Base-by-base conservation (phyloP, 1,284 basidiomycete genomes). In the Inonotus hispidus region DNA sequence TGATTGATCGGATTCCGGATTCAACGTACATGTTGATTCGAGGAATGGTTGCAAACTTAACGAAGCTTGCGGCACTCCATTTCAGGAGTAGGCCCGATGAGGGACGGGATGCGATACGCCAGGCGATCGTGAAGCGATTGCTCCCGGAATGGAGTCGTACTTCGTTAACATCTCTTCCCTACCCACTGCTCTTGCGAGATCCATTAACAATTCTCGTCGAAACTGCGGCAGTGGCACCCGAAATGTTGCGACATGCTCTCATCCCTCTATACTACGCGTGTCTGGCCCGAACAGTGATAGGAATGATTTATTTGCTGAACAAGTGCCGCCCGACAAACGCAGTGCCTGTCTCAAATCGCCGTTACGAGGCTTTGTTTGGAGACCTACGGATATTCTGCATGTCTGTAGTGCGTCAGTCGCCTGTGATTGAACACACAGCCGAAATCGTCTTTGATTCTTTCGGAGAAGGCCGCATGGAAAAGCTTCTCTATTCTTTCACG, bases 131-230 rank as follows among this genome's bases (percentile, higher is more conserved):
- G 75, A 93, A 94, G 67, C 82, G 93, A 8, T 76, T 95, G 37
- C 71, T 95, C 32, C 93, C 93, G 1, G 93, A 95, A 71, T 95
- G 92, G 91, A 93, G 90, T 68, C 83, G 92, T 45, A 88, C 87
- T 5, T 82, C 88, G 14, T 71, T 92, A 71, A 82, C 85, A 64
- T 81, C 90, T 47, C 83, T 88, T 70, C 79, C 88, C 0, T 88
- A 86, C 64, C 93, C 93, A 1, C 76, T 95, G 0, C 84, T 96
- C 10, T 81, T 93, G 7, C 82, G 93, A 19, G 91, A 96, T 70
- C 94, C 95, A 0, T 87, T 97, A 66, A 88, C 88, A 1, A 82
- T 95, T 49, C 80, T 98, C 16, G 81, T 95, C 23, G 93, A 98
- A 73, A 86, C 89, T 0, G 93, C 94, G 0, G 89, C 92, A 1